phyloP scores from a whole-genome alignment of 2,329 filamentous ascomycete genomes.

The Aspergillus niger region DNA sequence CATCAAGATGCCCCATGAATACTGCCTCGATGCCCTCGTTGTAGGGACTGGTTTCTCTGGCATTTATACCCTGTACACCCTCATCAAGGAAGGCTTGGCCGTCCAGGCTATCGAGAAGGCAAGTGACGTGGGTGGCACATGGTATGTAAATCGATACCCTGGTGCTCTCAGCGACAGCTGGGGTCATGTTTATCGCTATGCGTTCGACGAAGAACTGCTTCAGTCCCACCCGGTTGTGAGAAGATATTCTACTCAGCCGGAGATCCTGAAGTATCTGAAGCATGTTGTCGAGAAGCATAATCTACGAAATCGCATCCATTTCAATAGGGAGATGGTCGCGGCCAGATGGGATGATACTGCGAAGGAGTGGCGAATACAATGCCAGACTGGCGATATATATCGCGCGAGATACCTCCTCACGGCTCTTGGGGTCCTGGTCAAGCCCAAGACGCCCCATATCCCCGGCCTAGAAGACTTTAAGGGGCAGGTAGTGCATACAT shows the following conservation, averaged over 20 bases:
- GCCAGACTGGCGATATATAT: slow-evolving; percentile 9
- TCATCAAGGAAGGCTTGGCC: slow-evolving; percentile 40
- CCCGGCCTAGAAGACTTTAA: slow-evolving; percentile 54
- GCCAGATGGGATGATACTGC: slow-evolving; percentile 16
- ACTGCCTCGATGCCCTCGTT: slow-evolving; percentile 39
- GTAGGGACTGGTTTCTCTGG: slow-evolving; percentile 46
- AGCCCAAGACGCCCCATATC: slow-evolving; percentile 56
- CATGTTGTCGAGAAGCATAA: slow-evolving; percentile 26
- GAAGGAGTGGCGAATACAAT: slow-evolving; percentile 19
- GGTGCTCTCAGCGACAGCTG: slow-evolving; percentile 46
- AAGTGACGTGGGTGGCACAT: slow-evolving; percentile 45
- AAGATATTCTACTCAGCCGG: slow-evolving; percentile 22
- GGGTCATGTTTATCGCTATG: slow-evolving; percentile 30
- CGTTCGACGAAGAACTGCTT: slow-evolving; percentile 28
- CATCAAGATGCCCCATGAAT: slow-evolving; percentile 5
- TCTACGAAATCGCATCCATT: slow-evolving; percentile 24
- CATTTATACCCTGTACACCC: slow-evolving; percentile 38
- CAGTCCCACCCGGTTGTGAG: slow-evolving; percentile 11
- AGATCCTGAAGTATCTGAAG: slow-evolving; percentile 32
- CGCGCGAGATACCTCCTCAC: slow-evolving; percentile 19
- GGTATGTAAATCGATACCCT: slow-evolving; percentile 51
- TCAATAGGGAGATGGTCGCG: slow-evolving; percentile 20
- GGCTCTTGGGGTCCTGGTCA: slow-evolving; percentile 27
- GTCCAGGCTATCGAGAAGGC: slow-evolving; percentile 45
- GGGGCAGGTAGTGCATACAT: slow-evolving; percentile 56